These are phyloP conservation scores for Vanrija humicola DNA, from an alignment of 1,284 basidiomycete genomes.

Conservation along the genomic window DNA sequence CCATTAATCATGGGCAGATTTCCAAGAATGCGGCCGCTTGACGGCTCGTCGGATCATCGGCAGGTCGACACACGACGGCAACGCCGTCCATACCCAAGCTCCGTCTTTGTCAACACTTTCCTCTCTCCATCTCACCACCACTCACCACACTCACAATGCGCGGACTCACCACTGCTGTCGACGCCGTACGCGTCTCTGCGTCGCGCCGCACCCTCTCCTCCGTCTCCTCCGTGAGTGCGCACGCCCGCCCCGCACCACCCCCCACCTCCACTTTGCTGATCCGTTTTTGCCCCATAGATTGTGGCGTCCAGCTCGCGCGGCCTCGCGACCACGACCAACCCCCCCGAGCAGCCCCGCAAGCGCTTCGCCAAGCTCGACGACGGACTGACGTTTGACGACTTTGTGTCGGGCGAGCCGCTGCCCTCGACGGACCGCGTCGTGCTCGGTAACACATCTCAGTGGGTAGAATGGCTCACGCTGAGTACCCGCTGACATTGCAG, in stretches of 20 bases:
- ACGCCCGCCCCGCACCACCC: too few relatives aligned
- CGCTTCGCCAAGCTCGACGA: constrained; percentile 55
- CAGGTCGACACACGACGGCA: too few relatives aligned
- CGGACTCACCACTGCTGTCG: constrained; percentile 3
- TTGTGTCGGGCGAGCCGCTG: constrained; percentile 61
- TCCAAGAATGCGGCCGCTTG: too few relatives aligned
- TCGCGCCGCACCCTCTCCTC: constrained; percentile 3
- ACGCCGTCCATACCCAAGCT: too few relatives aligned
- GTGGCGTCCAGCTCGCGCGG: constrained; percentile 16
- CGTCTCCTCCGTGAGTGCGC: constrained; percentile 5
- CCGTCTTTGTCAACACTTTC: neutral
- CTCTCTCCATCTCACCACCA: neutral
- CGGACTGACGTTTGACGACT: constrained; percentile 80
- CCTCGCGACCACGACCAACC: constrained; percentile 29
- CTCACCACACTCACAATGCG: constrained; percentile 4
- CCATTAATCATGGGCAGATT: too few relatives aligned
- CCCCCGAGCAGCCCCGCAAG: constrained; percentile 14
- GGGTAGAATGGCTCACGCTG: constrained; percentile 26
- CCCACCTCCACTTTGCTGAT: too few relatives aligned
- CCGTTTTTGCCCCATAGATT: neutral
- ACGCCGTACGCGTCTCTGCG: constrained; percentile 1
- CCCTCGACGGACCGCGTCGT: constrained; percentile 59
- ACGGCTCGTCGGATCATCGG: too few relatives aligned
- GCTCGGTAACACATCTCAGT: constrained; percentile 75
- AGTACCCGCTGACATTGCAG: constrained; percentile 50